A percentile compares a stretch with the other conserved stretches of the same genome.
These are phyloP conservation scores for Bocquillonia castaneifolia DNA, from an alignment of 441 rosid genomes.

Conservation along the genomic window DNA sequence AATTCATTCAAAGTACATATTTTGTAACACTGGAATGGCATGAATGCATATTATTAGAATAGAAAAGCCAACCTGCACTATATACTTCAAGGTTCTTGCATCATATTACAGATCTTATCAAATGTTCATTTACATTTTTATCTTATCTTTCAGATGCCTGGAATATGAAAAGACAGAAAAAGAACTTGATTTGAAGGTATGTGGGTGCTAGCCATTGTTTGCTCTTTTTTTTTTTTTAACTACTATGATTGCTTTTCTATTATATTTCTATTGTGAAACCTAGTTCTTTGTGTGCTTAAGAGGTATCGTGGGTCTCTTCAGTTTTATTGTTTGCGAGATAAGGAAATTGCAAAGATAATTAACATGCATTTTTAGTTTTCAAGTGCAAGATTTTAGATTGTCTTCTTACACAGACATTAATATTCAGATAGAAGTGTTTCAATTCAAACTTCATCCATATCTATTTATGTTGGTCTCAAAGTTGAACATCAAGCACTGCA, in stretches of 20 bases:
- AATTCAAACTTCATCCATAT: neutral
- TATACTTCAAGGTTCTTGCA: neutral
- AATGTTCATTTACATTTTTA: neutral
- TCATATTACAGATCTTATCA: neutral
- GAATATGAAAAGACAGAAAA: slow-evolving; percentile 56
- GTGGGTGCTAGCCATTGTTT: neutral
- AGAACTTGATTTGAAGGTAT: slow-evolving; percentile 66
- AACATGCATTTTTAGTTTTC: neutral
- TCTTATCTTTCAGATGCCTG: slow-evolving; percentile 44
- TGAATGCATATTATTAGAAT: neutral
- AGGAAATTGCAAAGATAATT: neutral
- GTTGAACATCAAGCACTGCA: neutral
- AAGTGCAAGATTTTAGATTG: no score
- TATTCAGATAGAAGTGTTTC: neutral
- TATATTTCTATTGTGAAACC: neutral
- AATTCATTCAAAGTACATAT: neutral
- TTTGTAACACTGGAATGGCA: neutral
- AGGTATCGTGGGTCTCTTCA: no score
- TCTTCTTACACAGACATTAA: no score
- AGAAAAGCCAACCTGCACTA: neutral
- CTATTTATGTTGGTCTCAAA: neutral
- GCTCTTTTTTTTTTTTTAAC: neutral
- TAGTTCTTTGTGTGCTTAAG: neutral
- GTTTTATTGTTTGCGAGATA: neutral
- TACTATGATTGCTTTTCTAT: no score